Evolutionary conservation across 768 basidiomycete species (phyloP).

Genomic region (Kwoniella sp.): DNA sequence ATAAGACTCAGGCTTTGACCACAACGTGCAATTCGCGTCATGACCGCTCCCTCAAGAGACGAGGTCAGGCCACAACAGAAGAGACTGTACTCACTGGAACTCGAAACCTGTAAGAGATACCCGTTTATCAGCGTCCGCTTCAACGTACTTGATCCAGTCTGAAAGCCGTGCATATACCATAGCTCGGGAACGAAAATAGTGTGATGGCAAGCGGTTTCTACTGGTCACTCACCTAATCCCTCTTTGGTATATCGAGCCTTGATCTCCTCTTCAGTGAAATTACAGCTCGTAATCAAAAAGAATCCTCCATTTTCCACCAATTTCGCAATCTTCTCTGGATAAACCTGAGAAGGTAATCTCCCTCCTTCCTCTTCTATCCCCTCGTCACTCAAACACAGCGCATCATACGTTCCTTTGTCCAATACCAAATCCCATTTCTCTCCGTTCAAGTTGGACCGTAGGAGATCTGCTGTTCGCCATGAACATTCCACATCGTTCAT

Average conservation of each 20-base stretch:
- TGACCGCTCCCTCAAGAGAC: no score
- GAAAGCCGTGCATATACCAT: no score
- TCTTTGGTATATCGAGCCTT: conserved; percentile 49
- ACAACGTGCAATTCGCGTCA: no score
- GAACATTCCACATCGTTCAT: conserved; percentile 39
- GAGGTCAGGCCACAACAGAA: no score
- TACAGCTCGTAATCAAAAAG: conserved; percentile 59
- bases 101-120: conserved; percentile 31
- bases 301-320: conserved; percentile 53
- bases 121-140: no score
- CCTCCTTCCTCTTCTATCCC: conserved; percentile 31
- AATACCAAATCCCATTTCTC: conserved; percentile 56
- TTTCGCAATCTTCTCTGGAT: conserved; percentile 52
- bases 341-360: conserved; percentile 52
- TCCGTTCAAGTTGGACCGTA: conserved; percentile 34
- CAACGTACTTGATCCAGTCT: no score
- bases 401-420: conserved; percentile 60
- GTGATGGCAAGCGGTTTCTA: background rate
- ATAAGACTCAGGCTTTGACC: no score
- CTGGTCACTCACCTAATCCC: conserved; percentile 41
- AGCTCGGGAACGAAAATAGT: no score
- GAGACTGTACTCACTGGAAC: conserved; percentile 35
- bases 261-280: conserved; percentile 58
- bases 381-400: conserved; percentile 54
- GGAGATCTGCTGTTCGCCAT: conserved; percentile 48